Percentiles rank a stretch among this genome's conserved stretches.
Conservation (phyloP, 495 filamentous ascomycete genomes). For the Daldinia childiae region DNA sequence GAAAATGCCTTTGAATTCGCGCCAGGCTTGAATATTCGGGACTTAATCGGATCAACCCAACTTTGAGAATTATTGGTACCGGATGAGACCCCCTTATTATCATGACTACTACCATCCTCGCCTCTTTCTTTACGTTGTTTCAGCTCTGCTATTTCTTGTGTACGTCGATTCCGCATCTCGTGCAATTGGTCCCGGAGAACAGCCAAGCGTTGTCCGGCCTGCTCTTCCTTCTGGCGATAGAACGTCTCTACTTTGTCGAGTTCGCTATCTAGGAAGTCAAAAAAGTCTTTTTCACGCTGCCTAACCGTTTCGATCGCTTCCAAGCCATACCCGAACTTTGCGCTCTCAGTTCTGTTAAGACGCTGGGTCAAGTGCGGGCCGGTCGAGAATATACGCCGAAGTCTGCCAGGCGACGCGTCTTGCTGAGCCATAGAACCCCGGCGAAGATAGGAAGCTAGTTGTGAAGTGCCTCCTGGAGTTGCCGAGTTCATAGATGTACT, state of each 20-base stretch:
- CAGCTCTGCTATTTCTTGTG: conserved; percentile 69
- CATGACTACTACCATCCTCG: conserved; percentile 38
- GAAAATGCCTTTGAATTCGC: conserved; percentile 59
- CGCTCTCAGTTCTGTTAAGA: conserved; percentile 25
- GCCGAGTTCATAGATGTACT: conserved; percentile 24
- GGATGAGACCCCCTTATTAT: conserved; percentile 36
- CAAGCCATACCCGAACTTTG: conserved; percentile 40
- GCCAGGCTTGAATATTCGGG: conserved; percentile 54
- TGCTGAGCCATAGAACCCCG: conserved; percentile 10
- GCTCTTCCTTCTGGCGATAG: conserved; percentile 82
- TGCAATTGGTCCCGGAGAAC: conserved; percentile 82
- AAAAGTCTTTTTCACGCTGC: conserved; percentile 77
- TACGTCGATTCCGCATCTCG: conserved; percentile 82
- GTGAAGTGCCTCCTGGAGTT: neutral
- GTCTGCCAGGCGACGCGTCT: conserved; percentile 14
- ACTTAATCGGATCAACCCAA: conserved; percentile 57
- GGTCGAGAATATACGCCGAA: conserved; percentile 43
- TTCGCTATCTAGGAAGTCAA: conserved; percentile 78
- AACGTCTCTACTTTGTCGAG: conserved; percentile 87
- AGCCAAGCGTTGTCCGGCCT: conserved; percentile 74
- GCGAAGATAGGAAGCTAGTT: conserved; percentile 15
- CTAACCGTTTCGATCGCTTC: conserved; percentile 59
- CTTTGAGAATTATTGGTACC: conserved; percentile 32
- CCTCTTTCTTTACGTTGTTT: conserved; percentile 46
- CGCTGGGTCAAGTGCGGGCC: conserved; percentile 20